Conservation (phyloP, 257 asterid genomes). For the Linderniella brevidens region DNA sequence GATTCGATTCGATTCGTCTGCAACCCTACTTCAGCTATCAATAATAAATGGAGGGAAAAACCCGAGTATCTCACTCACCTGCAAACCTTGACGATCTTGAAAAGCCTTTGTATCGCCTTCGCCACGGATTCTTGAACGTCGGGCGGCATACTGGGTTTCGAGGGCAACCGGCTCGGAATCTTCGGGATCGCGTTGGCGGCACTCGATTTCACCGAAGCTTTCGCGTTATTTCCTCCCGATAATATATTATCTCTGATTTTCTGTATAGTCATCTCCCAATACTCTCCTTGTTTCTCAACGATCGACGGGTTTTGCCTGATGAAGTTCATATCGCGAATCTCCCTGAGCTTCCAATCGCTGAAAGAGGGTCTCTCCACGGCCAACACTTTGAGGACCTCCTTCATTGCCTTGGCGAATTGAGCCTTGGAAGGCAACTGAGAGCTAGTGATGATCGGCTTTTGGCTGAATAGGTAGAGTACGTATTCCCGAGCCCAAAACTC, state of each 20-base stretch:
- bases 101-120: slow-evolving; percentile 45
- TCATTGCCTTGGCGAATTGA: slow-evolving; percentile 18
- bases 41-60: no score
- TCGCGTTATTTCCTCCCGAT: slow-evolving; percentile 14
- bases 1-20: background rate
- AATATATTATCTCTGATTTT: slow-evolving; percentile 11
- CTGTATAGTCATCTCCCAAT: slow-evolving; percentile 36
- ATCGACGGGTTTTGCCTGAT: slow-evolving; percentile 30
- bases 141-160: slow-evolving; percentile 34
- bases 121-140: slow-evolving; percentile 48
- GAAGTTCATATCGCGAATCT: slow-evolving; percentile 43
- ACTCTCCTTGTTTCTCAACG: slow-evolving; percentile 38
- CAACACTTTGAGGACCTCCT: slow-evolving; percentile 29
- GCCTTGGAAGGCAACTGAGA: slow-evolving; percentile 14
- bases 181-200: slow-evolving; percentile 16
- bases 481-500: slow-evolving; percentile 37
- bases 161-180: slow-evolving; percentile 17
- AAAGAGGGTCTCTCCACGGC: slow-evolving; percentile 37
- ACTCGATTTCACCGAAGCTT: slow-evolving; percentile 17
- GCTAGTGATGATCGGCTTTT: slow-evolving; percentile 20
- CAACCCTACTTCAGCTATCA: no score
- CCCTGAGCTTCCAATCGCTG: slow-evolving; percentile 70
- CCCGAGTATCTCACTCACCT: slow-evolving; percentile 31
- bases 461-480: slow-evolving; percentile 50
- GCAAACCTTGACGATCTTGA: slow-evolving; percentile 57